Conservation (phyloP, 1,284 basidiomycete genomes). For the Wallemia mellicola region DNA sequence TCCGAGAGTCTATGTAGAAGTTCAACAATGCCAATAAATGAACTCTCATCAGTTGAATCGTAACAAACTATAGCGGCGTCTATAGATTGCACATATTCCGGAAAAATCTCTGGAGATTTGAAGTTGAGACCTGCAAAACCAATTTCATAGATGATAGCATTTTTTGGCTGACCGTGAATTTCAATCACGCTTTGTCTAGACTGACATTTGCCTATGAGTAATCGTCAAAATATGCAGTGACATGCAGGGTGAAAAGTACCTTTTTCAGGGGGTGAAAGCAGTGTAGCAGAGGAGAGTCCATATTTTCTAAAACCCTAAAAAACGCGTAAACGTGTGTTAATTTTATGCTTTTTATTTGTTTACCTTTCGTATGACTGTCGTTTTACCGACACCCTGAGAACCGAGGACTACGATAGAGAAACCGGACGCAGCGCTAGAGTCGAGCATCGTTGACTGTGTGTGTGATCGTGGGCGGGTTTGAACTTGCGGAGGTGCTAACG, state of each 20-base stretch:
- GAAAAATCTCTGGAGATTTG: conserved; percentile 5
- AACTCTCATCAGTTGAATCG: not conserved
- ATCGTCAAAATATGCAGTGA: not conserved
- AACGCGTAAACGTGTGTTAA: too few species aligned
- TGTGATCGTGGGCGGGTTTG: not conserved
- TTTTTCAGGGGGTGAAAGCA: not conserved
- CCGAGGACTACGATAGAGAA: conserved; percentile 10
- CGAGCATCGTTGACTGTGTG: not conserved
- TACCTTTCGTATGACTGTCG: conserved; percentile 9
- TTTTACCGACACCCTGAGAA: conserved; percentile 11
- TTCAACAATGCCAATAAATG: not conserved
- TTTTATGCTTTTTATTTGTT: too few species aligned
- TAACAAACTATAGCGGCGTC: conserved; percentile 12
- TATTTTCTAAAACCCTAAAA: conserved; percentile 4
- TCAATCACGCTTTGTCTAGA: conserved; percentile 5
- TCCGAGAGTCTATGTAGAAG: not conserved
- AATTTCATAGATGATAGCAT: too few species aligned
- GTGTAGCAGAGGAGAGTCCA: not conserved
- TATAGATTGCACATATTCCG: conserved; percentile 7
- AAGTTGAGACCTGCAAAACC: too few species aligned
- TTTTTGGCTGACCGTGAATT: too few species aligned
- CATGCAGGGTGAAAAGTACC: not conserved
- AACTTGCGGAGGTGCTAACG: not conserved
- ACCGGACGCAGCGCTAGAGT: conserved; percentile 1
- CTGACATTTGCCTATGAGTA: not conserved